Evolutionary conservation across 352 stramenopile genomes (phyloP).

Genomic region (Globisporangium sylvaticum): DNA sequence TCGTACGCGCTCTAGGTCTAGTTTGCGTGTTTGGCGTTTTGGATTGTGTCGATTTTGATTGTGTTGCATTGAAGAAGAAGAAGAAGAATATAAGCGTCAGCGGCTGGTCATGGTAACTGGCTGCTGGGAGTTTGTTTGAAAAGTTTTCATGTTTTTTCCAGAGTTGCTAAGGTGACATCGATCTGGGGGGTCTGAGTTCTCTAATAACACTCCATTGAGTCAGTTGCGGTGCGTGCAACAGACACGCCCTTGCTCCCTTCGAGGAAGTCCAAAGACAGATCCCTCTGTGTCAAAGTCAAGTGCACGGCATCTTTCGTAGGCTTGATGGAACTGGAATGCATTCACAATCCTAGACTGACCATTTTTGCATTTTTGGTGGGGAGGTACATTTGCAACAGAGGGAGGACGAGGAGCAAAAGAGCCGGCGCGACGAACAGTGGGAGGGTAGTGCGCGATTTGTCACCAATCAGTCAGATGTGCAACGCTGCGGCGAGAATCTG

Average conservation of each 20-base stretch:
- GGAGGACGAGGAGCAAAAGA: not conserved
- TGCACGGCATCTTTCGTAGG: too few species aligned
- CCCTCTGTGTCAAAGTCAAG: too few species aligned
- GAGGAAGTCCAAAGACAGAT: too few species aligned
- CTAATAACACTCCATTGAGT: not conserved
- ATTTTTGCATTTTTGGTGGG: too few species aligned
- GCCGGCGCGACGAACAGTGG: not conserved
- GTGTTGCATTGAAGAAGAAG: not conserved
- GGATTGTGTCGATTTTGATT: not conserved
- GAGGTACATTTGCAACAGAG: not conserved
- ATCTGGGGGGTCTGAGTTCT: not conserved
- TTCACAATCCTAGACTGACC: too few species aligned
- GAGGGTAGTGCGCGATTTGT: not conserved
- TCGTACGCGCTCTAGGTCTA: conserved; percentile 7
- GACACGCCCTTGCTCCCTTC: too few species aligned
- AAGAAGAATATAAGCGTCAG: not conserved
- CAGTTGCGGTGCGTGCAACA: not conserved
- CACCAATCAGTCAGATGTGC: not conserved
- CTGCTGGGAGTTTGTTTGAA: not conserved
- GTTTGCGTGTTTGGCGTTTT: not conserved
- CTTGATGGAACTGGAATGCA: too few species aligned
- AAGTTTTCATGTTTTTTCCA: not conserved
- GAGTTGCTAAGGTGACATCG: too few species aligned
- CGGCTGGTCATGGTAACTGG: not conserved
- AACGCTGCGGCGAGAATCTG: not conserved